Percentiles rank a stretch among this genome's conserved stretches.
phyloP scores from a whole-genome alignment of 768 basidiomycete species.

The Coprinellus micaceus region DNA sequence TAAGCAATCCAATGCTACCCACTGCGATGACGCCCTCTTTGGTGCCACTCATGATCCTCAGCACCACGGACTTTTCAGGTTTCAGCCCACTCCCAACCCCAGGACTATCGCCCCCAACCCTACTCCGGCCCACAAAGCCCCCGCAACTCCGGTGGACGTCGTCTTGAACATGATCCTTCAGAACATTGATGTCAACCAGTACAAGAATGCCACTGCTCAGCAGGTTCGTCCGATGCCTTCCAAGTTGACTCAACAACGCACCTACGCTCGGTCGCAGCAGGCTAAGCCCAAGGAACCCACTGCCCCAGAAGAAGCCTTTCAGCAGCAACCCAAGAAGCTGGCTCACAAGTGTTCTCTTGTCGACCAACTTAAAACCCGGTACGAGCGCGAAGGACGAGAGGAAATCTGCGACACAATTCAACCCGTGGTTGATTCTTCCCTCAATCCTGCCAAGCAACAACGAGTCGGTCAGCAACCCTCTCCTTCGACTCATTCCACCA shows the following conservation, averaged over 20 bases:
- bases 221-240: background rate
- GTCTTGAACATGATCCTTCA: too few species aligned
- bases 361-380: slow-evolving; percentile 29
- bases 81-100: too few species aligned
- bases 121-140: too few species aligned
- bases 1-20: too few species aligned
- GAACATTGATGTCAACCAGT: too few species aligned
- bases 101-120: too few species aligned
- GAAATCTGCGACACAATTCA: slow-evolving; percentile 40
- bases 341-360: slow-evolving; percentile 17
- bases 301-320: background rate
- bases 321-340: background rate
- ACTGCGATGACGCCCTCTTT: too few species aligned
- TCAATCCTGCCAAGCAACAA: slow-evolving; percentile 7
- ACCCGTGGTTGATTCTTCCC: slow-evolving; percentile 35
- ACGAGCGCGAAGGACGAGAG: slow-evolving; percentile 24
- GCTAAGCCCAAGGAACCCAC: background rate
- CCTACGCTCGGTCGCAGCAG: background rate
- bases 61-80: too few species aligned
- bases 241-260: background rate
- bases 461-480: background rate
- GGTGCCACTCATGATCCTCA: too few species aligned
- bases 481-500: background rate
- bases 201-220: too few species aligned
- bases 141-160: too few species aligned